Base-by-base conservation (phyloP, 129 eudicot genomes). In the Logfia minima region DNA sequence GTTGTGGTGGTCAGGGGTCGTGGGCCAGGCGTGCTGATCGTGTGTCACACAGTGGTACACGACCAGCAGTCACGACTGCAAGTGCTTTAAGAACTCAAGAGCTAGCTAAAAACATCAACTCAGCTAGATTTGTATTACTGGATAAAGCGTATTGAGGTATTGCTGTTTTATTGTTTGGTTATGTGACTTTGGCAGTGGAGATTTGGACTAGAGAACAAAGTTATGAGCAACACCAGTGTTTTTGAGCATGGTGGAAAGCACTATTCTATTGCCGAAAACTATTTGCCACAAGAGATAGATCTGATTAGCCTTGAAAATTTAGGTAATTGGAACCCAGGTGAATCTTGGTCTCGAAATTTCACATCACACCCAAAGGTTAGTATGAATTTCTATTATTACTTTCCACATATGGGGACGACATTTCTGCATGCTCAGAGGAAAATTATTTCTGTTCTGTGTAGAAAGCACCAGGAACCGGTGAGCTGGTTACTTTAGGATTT, bases 231-330 rank as follows among this genome's bases (percentile, higher is more conserved):
- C 70, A 82, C 85, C 31, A 76, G 16, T 71, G 75, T 82, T 62
- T 76, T 82, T 58, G 79, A 77, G 79, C 85, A 76, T 64, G 74
- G 78, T 0, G 85, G 82, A 56, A 82, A 82, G 75, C 68, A 70
- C 35, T 82, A 82, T 32, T 77, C 85, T 17, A 32, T 72, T 18
- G 69, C 85, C 0, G 85, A 82, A 75, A 65, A 77, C 37, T 55
- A 31, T 31, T 18, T 77, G 39, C 81, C 85, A 14, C 85, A 82
- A 53, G 85, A 82, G 59, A 82, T 77, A 19, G 70, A 76, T 70
- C 31, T 77, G 31, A 22, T 10, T 28, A 76, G 59, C 58, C 85
- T 82, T 28, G 82, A 77, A 72, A 82, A 75, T 39, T 37, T 23
- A 2, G 75, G 71, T 26, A 37, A 77, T 21, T 82, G 85, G 82